A percentile compares a stretch with the other conserved stretches of the same genome.
These are phyloP conservation scores for Chlamydomonas applanata DNA, from an alignment of 139 green algal species.

Conservation along the genomic window DNA sequence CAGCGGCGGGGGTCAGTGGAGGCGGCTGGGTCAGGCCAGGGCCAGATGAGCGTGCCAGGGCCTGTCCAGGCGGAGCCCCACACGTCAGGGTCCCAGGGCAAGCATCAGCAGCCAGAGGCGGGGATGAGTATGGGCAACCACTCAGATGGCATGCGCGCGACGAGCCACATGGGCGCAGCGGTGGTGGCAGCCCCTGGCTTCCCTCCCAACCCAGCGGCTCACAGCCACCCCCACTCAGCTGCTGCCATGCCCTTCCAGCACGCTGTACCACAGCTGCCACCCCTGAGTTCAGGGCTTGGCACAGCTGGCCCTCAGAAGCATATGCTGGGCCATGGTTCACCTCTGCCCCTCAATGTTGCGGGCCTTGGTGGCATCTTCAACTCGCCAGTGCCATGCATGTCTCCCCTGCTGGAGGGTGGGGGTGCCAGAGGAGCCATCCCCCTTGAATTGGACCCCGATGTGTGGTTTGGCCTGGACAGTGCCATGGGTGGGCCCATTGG, in stretches of 20 bases:
- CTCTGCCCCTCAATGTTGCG: neutral
- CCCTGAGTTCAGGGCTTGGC: neutral
- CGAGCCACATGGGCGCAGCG: neutral
- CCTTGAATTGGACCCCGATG: neutral
- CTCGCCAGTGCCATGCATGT: neutral
- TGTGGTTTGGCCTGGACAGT: too few relatives aligned
- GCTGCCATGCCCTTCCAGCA: neutral
- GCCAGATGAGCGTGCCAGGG: neutral
- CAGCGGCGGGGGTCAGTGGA: neutral
- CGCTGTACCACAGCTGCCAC: neutral
- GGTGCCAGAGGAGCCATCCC: neutral
- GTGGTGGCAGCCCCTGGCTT: too few relatives aligned
- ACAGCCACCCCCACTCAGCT: neutral
- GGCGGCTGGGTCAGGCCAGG: neutral
- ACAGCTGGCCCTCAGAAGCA: neutral
- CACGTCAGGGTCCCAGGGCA: neutral
- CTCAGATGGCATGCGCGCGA: neutral
- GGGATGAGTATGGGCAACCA: too few relatives aligned
- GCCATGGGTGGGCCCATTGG: too few relatives aligned
- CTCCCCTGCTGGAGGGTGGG: too few relatives aligned
- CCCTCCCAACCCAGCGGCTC: neutral
- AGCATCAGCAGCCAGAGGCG: neutral
- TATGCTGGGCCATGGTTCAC: neutral
- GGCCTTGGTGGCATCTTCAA: slow-evolving; percentile 2
- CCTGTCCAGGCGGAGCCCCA: neutral